A percentile compares a stretch with the other conserved stretches of the same genome.
These are phyloP conservation scores for Puccinia triticina DNA, from an alignment of 1,284 basidiomycete genomes.

Conservation along the genomic window DNA sequence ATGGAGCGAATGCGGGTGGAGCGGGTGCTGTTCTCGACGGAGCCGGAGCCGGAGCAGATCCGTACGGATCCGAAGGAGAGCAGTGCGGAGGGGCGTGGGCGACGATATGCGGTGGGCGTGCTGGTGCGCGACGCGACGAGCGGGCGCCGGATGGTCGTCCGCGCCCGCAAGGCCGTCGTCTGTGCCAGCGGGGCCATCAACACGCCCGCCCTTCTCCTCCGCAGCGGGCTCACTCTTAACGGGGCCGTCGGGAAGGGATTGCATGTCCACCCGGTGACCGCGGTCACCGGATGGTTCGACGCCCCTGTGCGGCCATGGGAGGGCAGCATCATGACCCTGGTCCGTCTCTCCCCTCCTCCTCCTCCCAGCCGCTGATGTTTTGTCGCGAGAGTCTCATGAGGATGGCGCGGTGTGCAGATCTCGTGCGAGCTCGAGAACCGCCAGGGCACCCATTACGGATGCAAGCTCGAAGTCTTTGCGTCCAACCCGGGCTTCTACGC, in stretches of 20 bases:
- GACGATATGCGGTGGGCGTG: slow-evolving; percentile 55
- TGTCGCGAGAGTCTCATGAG: no score
- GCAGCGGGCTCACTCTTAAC: slow-evolving; percentile 61
- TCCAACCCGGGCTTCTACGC: slow-evolving; percentile 61
- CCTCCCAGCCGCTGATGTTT: no score
- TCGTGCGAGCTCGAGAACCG: slow-evolving; percentile 58
- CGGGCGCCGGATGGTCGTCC: slow-evolving; percentile 57
- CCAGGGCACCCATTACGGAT: slow-evolving; percentile 60
- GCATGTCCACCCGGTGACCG: slow-evolving; percentile 63
- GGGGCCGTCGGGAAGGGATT: slow-evolving; percentile 63
- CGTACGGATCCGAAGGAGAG: neutral
- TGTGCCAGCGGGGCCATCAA: slow-evolving; percentile 62
- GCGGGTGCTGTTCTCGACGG: slow-evolving; percentile 59
- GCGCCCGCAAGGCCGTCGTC: slow-evolving; percentile 61
- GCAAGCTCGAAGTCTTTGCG: slow-evolving; percentile 63
- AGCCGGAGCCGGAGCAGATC: neutral
- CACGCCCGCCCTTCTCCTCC: slow-evolving; percentile 63
- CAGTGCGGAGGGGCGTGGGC: slow-evolving; percentile 7
- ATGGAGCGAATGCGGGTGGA: slow-evolving; percentile 60
- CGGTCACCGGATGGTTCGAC: slow-evolving; percentile 62
- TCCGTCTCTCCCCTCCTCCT: slow-evolving; percentile 59
- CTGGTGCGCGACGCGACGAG: slow-evolving; percentile 50
- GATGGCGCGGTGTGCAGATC: neutral
- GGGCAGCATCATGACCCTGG: slow-evolving; percentile 63
- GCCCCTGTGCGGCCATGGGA: slow-evolving; percentile 62